Conservation (phyloP, 768 basidiomycete genomes). For the Mycena venus region DNA sequence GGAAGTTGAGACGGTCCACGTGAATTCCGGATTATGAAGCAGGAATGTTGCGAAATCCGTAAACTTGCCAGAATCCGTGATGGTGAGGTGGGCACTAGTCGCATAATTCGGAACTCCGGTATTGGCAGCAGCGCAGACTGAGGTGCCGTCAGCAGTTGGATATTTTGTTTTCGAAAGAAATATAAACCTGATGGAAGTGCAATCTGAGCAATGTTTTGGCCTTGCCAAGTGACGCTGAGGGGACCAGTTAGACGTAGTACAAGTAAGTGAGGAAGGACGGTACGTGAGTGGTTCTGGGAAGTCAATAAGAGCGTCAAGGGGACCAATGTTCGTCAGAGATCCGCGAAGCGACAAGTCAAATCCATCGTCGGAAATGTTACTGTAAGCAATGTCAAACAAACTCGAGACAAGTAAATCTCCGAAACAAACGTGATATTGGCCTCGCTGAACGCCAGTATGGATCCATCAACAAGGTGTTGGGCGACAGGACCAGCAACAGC, state of each 20-base stretch:
- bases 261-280: constrained; percentile 32
- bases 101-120: constrained; percentile 74
- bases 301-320: constrained; percentile 77
- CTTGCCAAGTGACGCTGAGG: constrained; percentile 72
- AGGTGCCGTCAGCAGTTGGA: neutral
- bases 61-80: constrained; percentile 70
- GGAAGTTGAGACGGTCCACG: constrained; percentile 79
- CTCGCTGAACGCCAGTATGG: constrained; percentile 65
- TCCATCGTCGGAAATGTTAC: constrained; percentile 69
- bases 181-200: constrained; percentile 67
- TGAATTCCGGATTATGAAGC: constrained; percentile 73
- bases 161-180: neutral
- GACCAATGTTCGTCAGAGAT: constrained; percentile 72
- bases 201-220: constrained; percentile 73
- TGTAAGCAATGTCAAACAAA: neutral
- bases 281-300: constrained; percentile 75
- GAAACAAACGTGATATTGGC: constrained; percentile 69
- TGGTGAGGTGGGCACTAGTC: constrained; percentile 65
- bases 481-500: constrained; percentile 77
- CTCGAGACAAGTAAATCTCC: neutral
- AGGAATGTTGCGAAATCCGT: constrained; percentile 76
- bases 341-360: constrained; percentile 74
- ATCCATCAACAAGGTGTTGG: constrained; percentile 72
- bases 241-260: neutral
- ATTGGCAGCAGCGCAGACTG: constrained; percentile 79